Evolutionary conservation across 2,329 filamentous ascomycete genomes (phyloP), one percentile per base, ranked within the genome.

Genomic region (Nemania sp.): DNA sequence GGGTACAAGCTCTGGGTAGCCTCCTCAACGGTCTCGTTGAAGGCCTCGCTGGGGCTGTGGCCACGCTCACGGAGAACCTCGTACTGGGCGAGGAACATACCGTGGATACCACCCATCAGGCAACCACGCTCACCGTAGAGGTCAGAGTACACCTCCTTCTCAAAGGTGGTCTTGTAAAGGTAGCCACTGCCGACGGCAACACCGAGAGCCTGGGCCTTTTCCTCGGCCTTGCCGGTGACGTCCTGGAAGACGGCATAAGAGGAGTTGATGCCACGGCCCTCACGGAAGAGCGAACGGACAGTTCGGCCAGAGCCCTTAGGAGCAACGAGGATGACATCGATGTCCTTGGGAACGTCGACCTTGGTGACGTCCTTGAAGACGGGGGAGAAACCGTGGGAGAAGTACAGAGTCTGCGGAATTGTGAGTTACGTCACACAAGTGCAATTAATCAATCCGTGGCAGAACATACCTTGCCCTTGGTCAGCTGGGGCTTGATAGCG

Each of bases 11-110:
- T 93, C 89, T 99, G 96, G 61, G 96, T 99, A 74, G 96, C 96
- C 89, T 99, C 96, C 89, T 99, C 96, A 76, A 99, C 96, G 75
- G 96, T 99, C 93, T 99, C 96, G 90, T 99, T 99, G 92, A 99
- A 99, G 75, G 96, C 96, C 87, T 99, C 96, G 78, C 92, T 95
- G 82, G 96, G 96, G 85, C 89, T 92, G 91, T 99, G 96, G 84
- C 96, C 96, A 77, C 93, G 92, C 91, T 99, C 96, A 80, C 96
- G 94, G 84, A 99, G 94, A 76, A 99, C 96, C 89, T 99, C 96
- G 89, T 99, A 99, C 88, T 99, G 96, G 71, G 96, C 96, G 76
- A 99, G 93, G 93, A 99, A 99, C 96, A 99, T 99, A 82, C 96
- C 96, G 90, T 99, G 96, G 85, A 99, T 99, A 84, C 96, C 96